Evolutionary conservation across 1,139 yeast species (phyloP).

Genomic region (Candida neerlandica): DNA sequence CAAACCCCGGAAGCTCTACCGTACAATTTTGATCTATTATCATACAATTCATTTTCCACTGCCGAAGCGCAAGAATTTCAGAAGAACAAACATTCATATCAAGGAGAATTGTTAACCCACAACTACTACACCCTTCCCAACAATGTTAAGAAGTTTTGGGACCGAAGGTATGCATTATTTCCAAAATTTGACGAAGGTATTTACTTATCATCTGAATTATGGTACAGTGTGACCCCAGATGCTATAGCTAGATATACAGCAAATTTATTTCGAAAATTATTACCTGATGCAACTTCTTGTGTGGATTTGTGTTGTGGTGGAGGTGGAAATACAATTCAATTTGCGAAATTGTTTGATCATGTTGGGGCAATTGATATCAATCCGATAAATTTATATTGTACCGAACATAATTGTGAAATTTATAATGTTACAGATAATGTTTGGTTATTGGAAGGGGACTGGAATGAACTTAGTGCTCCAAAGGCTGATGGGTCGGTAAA

Average conservation of each 20-base stretch:
- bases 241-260: constrained; percentile 67
- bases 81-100: constrained; percentile 21
- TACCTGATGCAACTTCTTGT: constrained; percentile 46
- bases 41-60: not conserved
- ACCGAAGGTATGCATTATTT: constrained; percentile 59
- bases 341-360: constrained; percentile 58
- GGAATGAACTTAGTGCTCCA: constrained; percentile 44
- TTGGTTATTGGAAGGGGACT: constrained; percentile 55
- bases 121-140: constrained; percentile 42
- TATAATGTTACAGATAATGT: constrained; percentile 61
- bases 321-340: constrained; percentile 90
- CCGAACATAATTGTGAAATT: constrained; percentile 69
- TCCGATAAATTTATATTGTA: constrained; percentile 62
- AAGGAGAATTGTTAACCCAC: constrained; percentile 42
- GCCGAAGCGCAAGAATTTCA: not conserved
- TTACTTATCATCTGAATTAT: constrained; percentile 70
- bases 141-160: constrained; percentile 58
- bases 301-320: constrained; percentile 92
- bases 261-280: constrained; percentile 41
- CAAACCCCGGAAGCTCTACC: not conserved
- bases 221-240: constrained; percentile 96
- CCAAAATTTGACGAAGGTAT: constrained; percentile 69
- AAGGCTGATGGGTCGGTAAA: constrained; percentile 15
- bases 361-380: constrained; percentile 74
- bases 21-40: constrained; percentile 3